Evolutionary conservation across 129 eudicot species (phyloP).

Genomic region (Lonicera japonica): DNA sequence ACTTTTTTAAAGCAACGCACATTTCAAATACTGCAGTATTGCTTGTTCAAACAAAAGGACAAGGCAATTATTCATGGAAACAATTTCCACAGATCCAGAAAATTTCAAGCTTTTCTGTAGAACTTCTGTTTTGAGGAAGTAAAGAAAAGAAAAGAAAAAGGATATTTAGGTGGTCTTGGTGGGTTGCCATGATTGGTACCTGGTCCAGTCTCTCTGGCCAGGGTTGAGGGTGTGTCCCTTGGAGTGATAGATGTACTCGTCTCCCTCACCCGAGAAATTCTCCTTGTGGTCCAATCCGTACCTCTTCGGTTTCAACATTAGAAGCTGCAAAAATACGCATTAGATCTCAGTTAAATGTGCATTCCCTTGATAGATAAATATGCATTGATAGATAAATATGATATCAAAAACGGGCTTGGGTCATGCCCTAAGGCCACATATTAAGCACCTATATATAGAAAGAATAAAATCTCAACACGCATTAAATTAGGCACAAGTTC

Average conservation of each 20-base stretch:
- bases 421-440: no score
- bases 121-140: slow-evolving; percentile 7
- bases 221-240: slow-evolving; percentile 89
- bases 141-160: slow-evolving; percentile 9
- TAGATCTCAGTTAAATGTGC: no score
- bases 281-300: slow-evolving; percentile 93
- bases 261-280: slow-evolving; percentile 93
- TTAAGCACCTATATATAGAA: no score
- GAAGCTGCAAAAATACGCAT: slow-evolving; percentile 46
- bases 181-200: slow-evolving; percentile 92
- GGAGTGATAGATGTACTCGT: slow-evolving; percentile 86
- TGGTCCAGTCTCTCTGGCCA: slow-evolving; percentile 96
- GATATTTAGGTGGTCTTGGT: slow-evolving; percentile 26
- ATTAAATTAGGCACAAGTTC: no score
- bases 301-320: slow-evolving; percentile 81
- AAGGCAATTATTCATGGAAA: neutral
- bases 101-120: slow-evolving; percentile 3
- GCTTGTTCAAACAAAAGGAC: no score
- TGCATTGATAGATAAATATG: no score
- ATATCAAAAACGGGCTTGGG: no score
- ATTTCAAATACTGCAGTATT: no score
- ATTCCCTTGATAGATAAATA: neutral
- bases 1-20: no score
- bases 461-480: no score
- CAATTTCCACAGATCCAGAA: slow-evolving; percentile 1